A percentile compares a stretch with the other conserved stretches of the same genome.
phyloP scores from a whole-genome alignment of 2,329 filamentous ascomycete genomes.

The Sporothrix luriei region DNA sequence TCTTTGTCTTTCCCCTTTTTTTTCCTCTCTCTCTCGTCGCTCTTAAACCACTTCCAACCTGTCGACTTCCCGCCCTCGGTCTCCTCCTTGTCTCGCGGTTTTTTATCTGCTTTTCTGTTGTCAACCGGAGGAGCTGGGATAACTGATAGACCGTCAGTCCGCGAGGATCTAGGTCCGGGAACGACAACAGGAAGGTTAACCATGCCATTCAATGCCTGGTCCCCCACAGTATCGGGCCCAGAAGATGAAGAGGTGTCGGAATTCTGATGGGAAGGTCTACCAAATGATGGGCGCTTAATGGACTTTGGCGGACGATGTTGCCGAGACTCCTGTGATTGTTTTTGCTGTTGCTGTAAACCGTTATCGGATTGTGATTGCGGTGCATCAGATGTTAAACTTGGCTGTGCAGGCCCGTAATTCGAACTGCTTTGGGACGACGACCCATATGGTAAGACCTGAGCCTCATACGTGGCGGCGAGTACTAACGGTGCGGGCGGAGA shows the following conservation, averaged over 20 bases:
- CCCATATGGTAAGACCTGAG: conserved; percentile 53
- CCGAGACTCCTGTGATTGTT: conserved; percentile 31
- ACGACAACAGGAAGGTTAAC: conserved; percentile 67
- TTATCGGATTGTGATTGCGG: conserved; percentile 39
- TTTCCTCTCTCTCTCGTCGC: conserved; percentile 75
- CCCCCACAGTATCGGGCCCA: conserved; percentile 27
- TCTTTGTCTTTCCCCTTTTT: conserved; percentile 61
- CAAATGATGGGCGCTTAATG: conserved; percentile 38
- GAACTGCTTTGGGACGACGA: conserved; percentile 58
- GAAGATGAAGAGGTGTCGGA: conserved; percentile 3
- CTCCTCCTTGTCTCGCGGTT: conserved; percentile 70
- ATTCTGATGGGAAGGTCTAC: conserved; percentile 33
- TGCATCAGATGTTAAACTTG: background rate
- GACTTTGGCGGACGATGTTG: conserved; percentile 42
- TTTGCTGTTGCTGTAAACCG: conserved; percentile 33
- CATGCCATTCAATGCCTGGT: conserved; percentile 65
- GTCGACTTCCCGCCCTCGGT: conserved; percentile 71
- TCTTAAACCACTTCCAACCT: conserved; percentile 80
- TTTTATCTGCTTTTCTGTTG: conserved; percentile 74
- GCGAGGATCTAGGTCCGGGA: conserved; percentile 65
- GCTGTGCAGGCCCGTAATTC: conserved; percentile 47
- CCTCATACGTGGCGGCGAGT: conserved; percentile 32
- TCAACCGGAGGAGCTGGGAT: conserved; percentile 72
- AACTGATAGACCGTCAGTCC: conserved; percentile 77
- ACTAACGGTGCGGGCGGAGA: background rate